Evolutionary conservation across 1,284 basidiomycete species (phyloP).

Genomic region (Porogramme epimiltina): DNA sequence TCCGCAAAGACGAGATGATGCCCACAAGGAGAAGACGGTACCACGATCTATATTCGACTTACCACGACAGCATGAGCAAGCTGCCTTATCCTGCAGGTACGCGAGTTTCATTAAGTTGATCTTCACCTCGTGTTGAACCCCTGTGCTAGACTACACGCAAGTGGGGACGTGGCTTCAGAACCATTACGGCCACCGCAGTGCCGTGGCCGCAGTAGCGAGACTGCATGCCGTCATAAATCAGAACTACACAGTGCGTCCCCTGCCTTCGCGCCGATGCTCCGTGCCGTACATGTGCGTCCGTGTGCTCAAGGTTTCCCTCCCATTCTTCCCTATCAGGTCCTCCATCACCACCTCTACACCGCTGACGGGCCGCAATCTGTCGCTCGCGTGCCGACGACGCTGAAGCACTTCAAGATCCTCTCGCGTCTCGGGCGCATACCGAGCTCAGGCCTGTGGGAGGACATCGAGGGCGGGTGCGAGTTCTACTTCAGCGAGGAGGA

Average conservation of each 20-base stretch:
- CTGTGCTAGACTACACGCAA: constrained; percentile 48
- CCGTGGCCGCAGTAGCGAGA: constrained; percentile 66
- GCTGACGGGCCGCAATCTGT: not conserved
- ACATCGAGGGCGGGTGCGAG: constrained; percentile 62
- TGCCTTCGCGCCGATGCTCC: not conserved
- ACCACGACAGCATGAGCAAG: constrained; percentile 46
- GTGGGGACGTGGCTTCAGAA: constrained; percentile 62
- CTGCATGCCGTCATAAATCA: constrained; percentile 70
- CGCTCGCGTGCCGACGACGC: constrained; percentile 62
- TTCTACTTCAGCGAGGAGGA: constrained; percentile 71
- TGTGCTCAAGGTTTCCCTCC: not conserved
- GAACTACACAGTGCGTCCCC: constrained; percentile 47
- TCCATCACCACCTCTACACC: constrained; percentile 15
- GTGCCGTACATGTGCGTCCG: constrained; percentile 7
- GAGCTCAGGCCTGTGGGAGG: constrained; percentile 54
- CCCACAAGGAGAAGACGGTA: constrained; percentile 58
- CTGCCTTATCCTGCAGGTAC: constrained; percentile 56
- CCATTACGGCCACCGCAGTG: constrained; percentile 54
- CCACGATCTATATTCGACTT: constrained; percentile 44
- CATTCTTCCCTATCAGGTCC: constrained; percentile 4
- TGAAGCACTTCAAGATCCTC: constrained; percentile 73
- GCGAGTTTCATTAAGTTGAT: constrained; percentile 9
- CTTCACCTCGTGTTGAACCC: not conserved
- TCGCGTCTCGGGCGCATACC: constrained; percentile 58
- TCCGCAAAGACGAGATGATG: constrained; percentile 66